Base-by-base conservation (phyloP, 768 basidiomycete species). In the Tricholoma terreum region DNA sequence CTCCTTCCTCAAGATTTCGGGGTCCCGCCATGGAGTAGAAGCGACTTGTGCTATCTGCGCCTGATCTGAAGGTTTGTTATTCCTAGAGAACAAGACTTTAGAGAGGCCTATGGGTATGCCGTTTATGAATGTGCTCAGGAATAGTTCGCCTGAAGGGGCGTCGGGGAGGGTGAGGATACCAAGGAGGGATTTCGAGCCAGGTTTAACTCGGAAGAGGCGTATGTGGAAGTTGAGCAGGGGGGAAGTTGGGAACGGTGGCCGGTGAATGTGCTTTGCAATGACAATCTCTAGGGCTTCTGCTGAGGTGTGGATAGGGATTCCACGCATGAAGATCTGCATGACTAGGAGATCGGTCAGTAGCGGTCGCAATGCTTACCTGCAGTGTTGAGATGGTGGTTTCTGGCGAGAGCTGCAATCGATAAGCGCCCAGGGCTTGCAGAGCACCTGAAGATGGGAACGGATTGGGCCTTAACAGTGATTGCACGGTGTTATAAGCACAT, bases 271-370 rank as follows among this genome's bases (percentile, higher is more conserved):
- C 31, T 34, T 43, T 24, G 53, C 53, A 15, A 54, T 54, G 17
- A 11, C 38, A 40, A 54, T 45, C 38, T 54, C 19, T 12, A 54
- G 30, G n/a, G 31, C 27, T 34, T 43, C 53, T 33, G 2, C 27
- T 14, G 21, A 14, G 40, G 53, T 54, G 42, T 33, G 30, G 17
- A 34, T 6, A 17, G 53, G 53, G n/a, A 54, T 54, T 43, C 53
- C 53, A 43, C 42, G 53, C 53, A 54, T 54, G 42, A 54, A 54
- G 53, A 54, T 30, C 40, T 54, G 53, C 53, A 54, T 54, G 42
- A 36, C 53, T 54, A 42, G 38, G 42, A 43, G 42, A 45, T 24
- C 12, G 24, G 53, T 54, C 42, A 54, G 17, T 36, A 45, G 24
- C 33, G 12, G 42, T 54, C n/a, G 17, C 52, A 21, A 54, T 17